Evolutionary conservation across 2,329 filamentous ascomycete species (phyloP), one percentile per base, ranked within the genome.

Genomic region (Magnaporthiopsis poae): DNA sequence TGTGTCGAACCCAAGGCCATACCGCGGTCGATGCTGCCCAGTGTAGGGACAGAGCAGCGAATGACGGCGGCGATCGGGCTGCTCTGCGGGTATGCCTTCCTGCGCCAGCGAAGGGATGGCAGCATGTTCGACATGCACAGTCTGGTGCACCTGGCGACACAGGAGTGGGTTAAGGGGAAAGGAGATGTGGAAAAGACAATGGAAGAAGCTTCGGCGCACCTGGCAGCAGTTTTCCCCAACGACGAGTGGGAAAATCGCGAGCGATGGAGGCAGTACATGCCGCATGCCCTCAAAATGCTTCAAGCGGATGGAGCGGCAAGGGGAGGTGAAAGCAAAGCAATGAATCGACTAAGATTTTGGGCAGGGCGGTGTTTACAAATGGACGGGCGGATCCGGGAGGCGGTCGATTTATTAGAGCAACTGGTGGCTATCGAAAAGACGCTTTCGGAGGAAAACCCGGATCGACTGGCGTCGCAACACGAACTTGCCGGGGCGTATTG

Each of bases 1-100:
- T 77, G 71, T 27, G 75, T 82, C 60, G 75, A 79, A 66, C 73
- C 75, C 0, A 77, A 77, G 67, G 74, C 74, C 0, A 79, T 81
- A 64, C 76, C 79, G 2, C 68, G 67, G 46, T 74, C 76, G 0
- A 69, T 81, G 0, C 67, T 77, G 3, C 76, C 77, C 0, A 1
- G 0, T 0, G 33, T 35, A 0, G n/a, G 61, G 0, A 70, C 69
- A 0, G 59, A 72, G 13, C 68, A 71, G 61, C 64, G 68, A 11
- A 66, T 72, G 70, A 68, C 70, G 15, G 1, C 65, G 4, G 74
- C 75, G 0, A 71, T 79, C n/a, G 74, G 75, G 2, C 72, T 68
- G 1, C 71, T 79, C 0, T 73, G 69, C 3, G 73, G 67, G 2
- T 78, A 78, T 62, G 68, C 72, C 0, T 78, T 79, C 64, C 62